Evolutionary conservation across 495 filamentous ascomycete species (phyloP).

Genomic region (Aspergillus campestris): DNA sequence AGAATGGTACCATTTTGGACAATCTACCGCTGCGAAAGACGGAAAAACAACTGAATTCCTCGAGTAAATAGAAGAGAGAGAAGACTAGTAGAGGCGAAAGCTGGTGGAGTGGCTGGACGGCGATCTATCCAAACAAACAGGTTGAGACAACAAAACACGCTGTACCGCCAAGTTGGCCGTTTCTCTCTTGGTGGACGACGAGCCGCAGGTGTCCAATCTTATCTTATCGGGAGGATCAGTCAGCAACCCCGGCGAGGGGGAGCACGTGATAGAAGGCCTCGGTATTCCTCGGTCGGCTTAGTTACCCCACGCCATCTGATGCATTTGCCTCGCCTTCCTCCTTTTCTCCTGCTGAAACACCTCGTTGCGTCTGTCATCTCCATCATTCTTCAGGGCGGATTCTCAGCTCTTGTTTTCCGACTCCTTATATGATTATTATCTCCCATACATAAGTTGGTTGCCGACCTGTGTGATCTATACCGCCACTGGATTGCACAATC

Average conservation of each 20-base stretch:
- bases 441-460: not conserved
- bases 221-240: constrained; percentile 28
- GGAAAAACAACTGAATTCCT: not conserved
- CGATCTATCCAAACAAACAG: constrained; percentile 1
- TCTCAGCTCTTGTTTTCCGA: not conserved
- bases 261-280: constrained; percentile 23
- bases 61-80: too few relatives aligned
- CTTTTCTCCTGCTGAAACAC: not conserved
- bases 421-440: constrained; percentile 1
- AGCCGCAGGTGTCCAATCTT: constrained; percentile 16
- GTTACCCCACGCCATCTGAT: constrained; percentile 10
- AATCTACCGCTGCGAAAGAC: constrained; percentile 2
- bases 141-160: constrained; percentile 12
- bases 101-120: constrained; percentile 2
- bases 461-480: not conserved
- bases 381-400: not conserved
- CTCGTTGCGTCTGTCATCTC: not conserved
- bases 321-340: not conserved
- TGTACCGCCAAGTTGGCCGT: constrained; percentile 18
- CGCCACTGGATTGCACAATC: not conserved
- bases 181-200: constrained; percentile 20
- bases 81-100: too few relatives aligned
- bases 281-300: constrained; percentile 12
- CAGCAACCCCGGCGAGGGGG: constrained; percentile 1
- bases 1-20: constrained; percentile 8